phyloP scores from a whole-genome alignment of 768 basidiomycete species.

The Kwoniella botswanensis region DNA sequence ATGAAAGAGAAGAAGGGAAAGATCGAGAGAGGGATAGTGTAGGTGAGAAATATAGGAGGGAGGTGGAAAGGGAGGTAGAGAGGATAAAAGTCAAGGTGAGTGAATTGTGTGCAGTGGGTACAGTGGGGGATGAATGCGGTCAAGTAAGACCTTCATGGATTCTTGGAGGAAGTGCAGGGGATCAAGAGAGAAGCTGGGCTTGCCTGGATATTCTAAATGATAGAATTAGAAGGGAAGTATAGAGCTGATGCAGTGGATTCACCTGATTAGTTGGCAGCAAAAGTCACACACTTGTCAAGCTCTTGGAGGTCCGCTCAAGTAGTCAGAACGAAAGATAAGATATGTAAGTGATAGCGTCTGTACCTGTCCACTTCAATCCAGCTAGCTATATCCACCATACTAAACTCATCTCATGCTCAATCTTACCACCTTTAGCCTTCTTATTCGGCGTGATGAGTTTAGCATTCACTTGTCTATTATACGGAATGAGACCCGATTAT shows the following conservation, averaged over 20 bases:
- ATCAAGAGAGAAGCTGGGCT: too few species aligned
- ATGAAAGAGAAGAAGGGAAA: constrained; percentile 8
- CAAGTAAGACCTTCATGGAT: too few species aligned
- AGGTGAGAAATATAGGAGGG: constrained; percentile 69
- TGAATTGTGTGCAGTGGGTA: background rate
- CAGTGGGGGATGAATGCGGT: too few species aligned
- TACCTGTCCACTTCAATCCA: constrained; percentile 62
- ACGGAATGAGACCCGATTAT: constrained; percentile 88
- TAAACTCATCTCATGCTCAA: background rate
- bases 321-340: constrained; percentile 57
- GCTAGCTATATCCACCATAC: background rate
- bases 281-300: constrained; percentile 74
- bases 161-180: background rate
- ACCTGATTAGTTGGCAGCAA: constrained; percentile 69
- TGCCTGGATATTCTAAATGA: too few species aligned
- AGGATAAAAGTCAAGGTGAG: constrained; percentile 81
- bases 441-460: constrained; percentile 92
- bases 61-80: constrained; percentile 83
- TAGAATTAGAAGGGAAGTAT: too few species aligned
- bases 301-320: constrained; percentile 85
- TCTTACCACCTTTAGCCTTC: constrained; percentile 65
- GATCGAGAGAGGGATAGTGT: constrained; percentile 48
- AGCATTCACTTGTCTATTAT: constrained; percentile 79
- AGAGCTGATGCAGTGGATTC: background rate
- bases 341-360: constrained; percentile 70